Evolutionary conservation across 2,329 filamentous ascomycete genomes (phyloP).

Genomic region (Exophiala calicioides): DNA sequence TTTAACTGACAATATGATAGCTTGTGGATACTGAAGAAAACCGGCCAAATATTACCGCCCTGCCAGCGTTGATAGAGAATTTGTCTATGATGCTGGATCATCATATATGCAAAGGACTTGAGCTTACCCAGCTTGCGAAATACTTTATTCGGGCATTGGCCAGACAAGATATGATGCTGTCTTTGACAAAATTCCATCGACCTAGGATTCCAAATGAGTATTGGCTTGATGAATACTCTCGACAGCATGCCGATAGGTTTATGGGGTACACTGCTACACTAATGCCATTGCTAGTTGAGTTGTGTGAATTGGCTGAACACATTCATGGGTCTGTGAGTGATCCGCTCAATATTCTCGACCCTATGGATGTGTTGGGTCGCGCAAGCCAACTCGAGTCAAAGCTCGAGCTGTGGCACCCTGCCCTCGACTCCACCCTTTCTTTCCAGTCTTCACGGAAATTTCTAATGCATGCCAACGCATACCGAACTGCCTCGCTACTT

Average conservation of each 20-base stretch:
- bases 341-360: neutral
- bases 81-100: conserved; percentile 28
- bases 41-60: conserved; percentile 29
- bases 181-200: conserved; percentile 32
- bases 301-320: conserved; percentile 35
- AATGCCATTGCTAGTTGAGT: conserved; percentile 36
- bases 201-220: conserved; percentile 31
- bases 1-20: conserved; percentile 15
- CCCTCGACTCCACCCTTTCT: conserved; percentile 26
- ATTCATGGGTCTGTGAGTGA: conserved; percentile 15
- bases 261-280: conserved; percentile 37
- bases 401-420: conserved; percentile 31
- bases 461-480: conserved; percentile 35
- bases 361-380: conserved; percentile 1
- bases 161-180: conserved; percentile 37
- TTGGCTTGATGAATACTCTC: conserved; percentile 34
- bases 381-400: conserved; percentile 6
- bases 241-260: conserved; percentile 33
- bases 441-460: conserved; percentile 34
- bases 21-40: conserved; percentile 31
- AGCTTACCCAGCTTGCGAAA: conserved; percentile 34
- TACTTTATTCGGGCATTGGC: conserved; percentile 38
- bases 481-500: conserved; percentile 32
- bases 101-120: conserved; percentile 27
- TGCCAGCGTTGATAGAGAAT: conserved; percentile 25